Evolutionary conservation across 495 filamentous ascomycete species (phyloP).

Genomic region (Friedmanniomyces simplex): DNA sequence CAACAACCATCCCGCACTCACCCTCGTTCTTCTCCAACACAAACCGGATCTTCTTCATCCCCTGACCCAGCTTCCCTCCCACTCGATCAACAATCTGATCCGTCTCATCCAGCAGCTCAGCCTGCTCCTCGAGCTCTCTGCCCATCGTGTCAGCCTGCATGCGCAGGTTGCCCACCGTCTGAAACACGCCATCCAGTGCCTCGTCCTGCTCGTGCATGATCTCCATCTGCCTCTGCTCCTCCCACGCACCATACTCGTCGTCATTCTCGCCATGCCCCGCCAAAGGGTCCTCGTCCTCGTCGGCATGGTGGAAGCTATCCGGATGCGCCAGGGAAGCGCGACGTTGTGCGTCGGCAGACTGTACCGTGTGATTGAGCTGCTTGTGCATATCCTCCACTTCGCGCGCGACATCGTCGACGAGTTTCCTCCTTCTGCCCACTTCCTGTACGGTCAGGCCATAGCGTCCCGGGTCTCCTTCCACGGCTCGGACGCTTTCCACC

Average conservation of each 20-base stretch:
- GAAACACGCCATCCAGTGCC: conserved; percentile 82
- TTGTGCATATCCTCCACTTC: conserved; percentile 83
- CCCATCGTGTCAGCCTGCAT: conserved; percentile 92
- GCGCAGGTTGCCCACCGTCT: conserved; percentile 80
- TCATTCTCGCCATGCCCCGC: conserved; percentile 25
- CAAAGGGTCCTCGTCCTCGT: conserved; percentile 39
- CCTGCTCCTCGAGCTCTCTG: conserved; percentile 87
- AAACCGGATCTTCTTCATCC: conserved; percentile 71
- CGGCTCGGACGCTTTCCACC: conserved; percentile 72
- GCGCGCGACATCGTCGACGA: conserved; percentile 79
- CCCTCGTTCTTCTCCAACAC: conserved; percentile 91
- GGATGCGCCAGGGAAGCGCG: conserved; percentile 51
- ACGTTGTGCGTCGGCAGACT: conserved; percentile 25
- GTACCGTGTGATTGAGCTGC: conserved; percentile 55
- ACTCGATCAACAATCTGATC: conserved; percentile 78
- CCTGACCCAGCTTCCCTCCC: conserved; percentile 71
- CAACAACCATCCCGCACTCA: conserved; percentile 30
- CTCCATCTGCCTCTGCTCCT: conserved; percentile 81
- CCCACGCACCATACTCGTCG: conserved; percentile 72
- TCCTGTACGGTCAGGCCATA: conserved; percentile 82
- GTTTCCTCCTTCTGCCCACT: conserved; percentile 64
- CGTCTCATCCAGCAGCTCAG: conserved; percentile 65
- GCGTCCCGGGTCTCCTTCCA: conserved; percentile 79
- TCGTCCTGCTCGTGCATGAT: conserved; percentile 94
- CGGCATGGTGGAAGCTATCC: conserved; percentile 49